phyloP scores from a whole-genome alignment of 306 rosid genomes.

The Nissolia schottii region DNA sequence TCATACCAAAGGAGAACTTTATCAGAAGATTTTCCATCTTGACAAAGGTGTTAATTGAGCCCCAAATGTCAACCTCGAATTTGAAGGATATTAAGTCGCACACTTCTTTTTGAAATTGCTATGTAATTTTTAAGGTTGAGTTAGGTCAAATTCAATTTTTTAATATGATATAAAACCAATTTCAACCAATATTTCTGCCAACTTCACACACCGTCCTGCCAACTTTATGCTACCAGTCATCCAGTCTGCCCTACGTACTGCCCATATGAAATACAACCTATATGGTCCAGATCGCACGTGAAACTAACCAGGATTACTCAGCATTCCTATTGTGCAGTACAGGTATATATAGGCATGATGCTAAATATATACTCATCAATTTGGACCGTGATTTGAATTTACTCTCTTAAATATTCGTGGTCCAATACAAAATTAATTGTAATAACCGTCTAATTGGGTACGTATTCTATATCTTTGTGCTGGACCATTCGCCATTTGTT shows the following conservation, averaged over 20 bases:
- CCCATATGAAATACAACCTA: background rate
- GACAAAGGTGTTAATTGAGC: background rate
- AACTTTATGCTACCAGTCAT: too few relatives aligned
- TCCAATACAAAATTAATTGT: constrained; percentile 43
- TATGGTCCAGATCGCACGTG: constrained; percentile 65
- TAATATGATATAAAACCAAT: too few relatives aligned
- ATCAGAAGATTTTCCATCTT: too few relatives aligned
- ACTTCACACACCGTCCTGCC: too few relatives aligned
- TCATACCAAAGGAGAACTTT: too few relatives aligned
- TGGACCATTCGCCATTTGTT: constrained; percentile 61
- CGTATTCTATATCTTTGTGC: constrained; percentile 28
- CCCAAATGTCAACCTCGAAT: constrained; percentile 15
- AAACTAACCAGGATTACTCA: background rate
- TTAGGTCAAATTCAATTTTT: too few relatives aligned
- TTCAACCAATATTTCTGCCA: too few relatives aligned
- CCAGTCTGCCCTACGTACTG: constrained; percentile 1
- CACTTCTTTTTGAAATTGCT: too few relatives aligned
- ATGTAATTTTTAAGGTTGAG: too few relatives aligned
- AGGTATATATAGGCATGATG: constrained; percentile 17
- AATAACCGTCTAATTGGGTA: constrained; percentile 41
- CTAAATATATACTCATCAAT: constrained; percentile 26
- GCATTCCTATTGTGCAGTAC: constrained; percentile 19
- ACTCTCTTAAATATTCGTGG: constrained; percentile 31
- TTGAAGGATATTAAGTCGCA: constrained; percentile 14
- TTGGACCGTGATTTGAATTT: constrained; percentile 33